These are phyloP conservation scores for Anthoceros angustus DNA, from an alignment of 225 moss, liverwort and hornwort genomes.

Conservation along the genomic window DNA sequence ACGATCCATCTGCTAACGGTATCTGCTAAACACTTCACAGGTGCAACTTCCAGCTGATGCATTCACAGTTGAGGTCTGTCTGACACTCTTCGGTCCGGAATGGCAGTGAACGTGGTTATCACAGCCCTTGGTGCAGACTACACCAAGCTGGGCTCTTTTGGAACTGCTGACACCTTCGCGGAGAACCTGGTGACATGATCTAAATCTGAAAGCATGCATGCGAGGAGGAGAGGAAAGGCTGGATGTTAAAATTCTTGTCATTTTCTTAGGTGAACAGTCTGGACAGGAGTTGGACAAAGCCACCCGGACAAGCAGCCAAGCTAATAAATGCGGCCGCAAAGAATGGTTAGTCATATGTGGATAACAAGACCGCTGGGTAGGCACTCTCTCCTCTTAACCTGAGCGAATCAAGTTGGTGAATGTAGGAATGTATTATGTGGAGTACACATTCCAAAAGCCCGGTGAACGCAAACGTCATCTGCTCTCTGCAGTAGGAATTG, in stretches of 20 bases:
- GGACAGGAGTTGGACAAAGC: conserved; percentile 88
- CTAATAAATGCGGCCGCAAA: conserved; percentile 37
- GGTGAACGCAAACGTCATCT: conserved; percentile 79
- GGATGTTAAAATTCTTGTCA: background rate
- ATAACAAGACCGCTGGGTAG: background rate
- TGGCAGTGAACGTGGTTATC: conserved; percentile 76
- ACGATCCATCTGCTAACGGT: conserved; percentile 59
- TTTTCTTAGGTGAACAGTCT: conserved; percentile 74
- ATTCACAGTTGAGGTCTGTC: background rate
- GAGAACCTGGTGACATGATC: conserved; percentile 59
- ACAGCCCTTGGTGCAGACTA: conserved; percentile 88
- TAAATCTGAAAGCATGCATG: background rate
- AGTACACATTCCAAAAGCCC: conserved; percentile 62
- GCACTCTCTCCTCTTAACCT: background rate
- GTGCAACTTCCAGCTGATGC: background rate
- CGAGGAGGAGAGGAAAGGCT: background rate
- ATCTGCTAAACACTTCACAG: background rate
- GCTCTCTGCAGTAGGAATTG: conserved; percentile 73
- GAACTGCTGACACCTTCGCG: conserved; percentile 63
- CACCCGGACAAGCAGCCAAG: conserved; percentile 69
- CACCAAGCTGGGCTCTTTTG: conserved; percentile 79
- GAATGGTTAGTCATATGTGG: conserved; percentile 29
- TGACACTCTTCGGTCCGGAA: conserved; percentile 6
- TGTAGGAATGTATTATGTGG: conserved; percentile 76
- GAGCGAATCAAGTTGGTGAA: background rate